Evolutionary conservation across 805 yeast genomes (phyloP).

Genomic region (Pichia ethanolica): DNA sequence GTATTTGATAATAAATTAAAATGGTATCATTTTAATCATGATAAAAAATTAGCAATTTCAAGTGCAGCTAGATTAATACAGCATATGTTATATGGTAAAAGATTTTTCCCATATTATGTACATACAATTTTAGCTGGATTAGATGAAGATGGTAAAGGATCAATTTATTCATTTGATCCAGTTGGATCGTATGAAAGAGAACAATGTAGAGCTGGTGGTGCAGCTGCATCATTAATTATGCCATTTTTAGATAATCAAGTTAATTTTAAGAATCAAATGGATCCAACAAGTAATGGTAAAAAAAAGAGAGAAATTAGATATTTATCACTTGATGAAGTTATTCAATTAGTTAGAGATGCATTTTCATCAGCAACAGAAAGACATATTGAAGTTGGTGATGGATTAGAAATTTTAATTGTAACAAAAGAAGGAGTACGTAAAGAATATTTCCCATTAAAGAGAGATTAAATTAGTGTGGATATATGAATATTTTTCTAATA

Average conservation of each 20-base stretch:
- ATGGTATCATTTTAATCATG: conserved; percentile 92
- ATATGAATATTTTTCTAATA: no score
- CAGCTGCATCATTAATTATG: conserved; percentile 93
- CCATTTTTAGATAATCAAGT: conserved; percentile 98
- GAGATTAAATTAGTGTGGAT: conserved; percentile 44
- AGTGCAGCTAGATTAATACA: conserved; percentile 89
- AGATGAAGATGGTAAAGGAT: conserved; percentile 87
- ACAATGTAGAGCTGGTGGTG: conserved; percentile 97
- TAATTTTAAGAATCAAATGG: conserved; percentile 86
- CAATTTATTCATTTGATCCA: conserved; percentile 94
- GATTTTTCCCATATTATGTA: conserved; percentile 95
- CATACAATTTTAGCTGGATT: conserved; percentile 92
- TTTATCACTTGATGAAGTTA: conserved; percentile 74
- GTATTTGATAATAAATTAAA: conserved; percentile 62
- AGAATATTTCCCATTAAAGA: conserved; percentile 79
- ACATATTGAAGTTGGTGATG: conserved; percentile 98
- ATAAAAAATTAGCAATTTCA: conserved; percentile 56
- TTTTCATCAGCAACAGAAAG: conserved; percentile 96
- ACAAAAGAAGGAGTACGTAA: conserved; percentile 88
- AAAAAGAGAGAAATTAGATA: conserved; percentile 54
- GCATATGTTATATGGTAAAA: conserved; percentile 82
- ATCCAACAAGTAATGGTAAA: conserved; percentile 67
- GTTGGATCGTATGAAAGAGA: conserved; percentile 97
- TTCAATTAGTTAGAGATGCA: conserved; percentile 85
- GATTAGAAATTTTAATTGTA: conserved; percentile 80